Evolutionary conservation across 129 eudicot genomes (phyloP).

Genomic region (Artemisia argyi): DNA sequence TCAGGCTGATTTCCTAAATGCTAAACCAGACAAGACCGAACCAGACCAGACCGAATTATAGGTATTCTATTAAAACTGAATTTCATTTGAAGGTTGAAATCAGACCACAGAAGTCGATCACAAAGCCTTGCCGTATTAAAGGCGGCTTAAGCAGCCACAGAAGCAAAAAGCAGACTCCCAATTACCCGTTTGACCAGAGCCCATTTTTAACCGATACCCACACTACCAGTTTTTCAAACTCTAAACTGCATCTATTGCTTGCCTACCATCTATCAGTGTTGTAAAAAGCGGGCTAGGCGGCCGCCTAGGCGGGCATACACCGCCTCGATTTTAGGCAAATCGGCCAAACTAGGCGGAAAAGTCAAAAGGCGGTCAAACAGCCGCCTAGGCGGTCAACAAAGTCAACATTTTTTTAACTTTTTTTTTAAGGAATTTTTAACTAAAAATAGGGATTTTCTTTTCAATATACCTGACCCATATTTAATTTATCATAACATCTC

Average conservation of each 20-base stretch:
- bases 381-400: no score
- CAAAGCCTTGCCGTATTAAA: background rate
- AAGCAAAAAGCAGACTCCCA: background rate
- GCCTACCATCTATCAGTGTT: background rate
- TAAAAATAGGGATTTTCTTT: no score
- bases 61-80: background rate
- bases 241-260: background rate
- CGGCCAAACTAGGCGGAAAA: no score
- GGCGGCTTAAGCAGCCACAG: background rate
- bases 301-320: no score
- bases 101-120: no score
- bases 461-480: no score
- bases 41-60: background rate
- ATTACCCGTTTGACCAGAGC: background rate
- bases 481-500: no score
- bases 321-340: no score
- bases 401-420: no score
- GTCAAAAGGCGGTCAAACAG: no score
- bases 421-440: no score
- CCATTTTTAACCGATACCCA: background rate
- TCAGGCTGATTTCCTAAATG: background rate
- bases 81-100: background rate
- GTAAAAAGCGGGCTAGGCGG: no score
- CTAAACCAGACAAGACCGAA: background rate
- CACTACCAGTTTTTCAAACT: background rate